Conservation (phyloP, 1,139 yeast species). For the Debaryomyces udenii region DNA sequence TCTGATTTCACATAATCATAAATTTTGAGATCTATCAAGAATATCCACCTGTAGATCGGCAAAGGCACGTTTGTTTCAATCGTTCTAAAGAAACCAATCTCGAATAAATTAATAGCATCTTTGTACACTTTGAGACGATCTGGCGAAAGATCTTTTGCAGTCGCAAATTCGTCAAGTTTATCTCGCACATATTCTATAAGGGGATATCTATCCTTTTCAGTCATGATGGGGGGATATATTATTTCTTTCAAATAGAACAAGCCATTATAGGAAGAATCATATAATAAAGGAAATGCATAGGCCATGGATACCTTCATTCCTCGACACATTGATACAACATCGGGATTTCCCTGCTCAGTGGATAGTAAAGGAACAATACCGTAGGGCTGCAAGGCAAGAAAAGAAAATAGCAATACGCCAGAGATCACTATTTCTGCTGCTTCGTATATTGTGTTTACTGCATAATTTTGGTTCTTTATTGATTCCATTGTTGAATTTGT, state of each 20-base stretch:
- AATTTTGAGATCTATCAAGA: conserved; percentile 22
- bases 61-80: conserved; percentile 26
- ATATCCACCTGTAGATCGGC: conserved; percentile 33
- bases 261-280: conserved; percentile 20
- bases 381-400: conserved; percentile 33
- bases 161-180: conserved; percentile 12
- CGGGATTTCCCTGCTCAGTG: conserved; percentile 18
- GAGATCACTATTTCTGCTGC: conserved; percentile 23
- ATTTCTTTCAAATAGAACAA: conserved; percentile 17
- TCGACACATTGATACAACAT: conserved; percentile 20
- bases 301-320: conserved; percentile 15
- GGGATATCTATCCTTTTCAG: conserved; percentile 18
- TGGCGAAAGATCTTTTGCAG: conserved; percentile 13
- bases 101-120: conserved; percentile 18
- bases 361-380: conserved; percentile 28
- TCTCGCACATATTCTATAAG: conserved; percentile 20
- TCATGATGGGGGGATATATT: conserved; percentile 14
- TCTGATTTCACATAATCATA: conserved; percentile 14
- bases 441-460: background rate
- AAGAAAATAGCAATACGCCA: conserved; percentile 28
- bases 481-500: conserved; percentile 20
- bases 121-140: conserved; percentile 16
- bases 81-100: conserved; percentile 19
- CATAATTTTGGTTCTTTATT: conserved; percentile 11
- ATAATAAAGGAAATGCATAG: conserved; percentile 17